Evolutionary conservation across 371 early-diverging fungal genomes (phyloP), one percentile per base, ranked within the genome.

Genomic region (Mucor ambiguus): DNA sequence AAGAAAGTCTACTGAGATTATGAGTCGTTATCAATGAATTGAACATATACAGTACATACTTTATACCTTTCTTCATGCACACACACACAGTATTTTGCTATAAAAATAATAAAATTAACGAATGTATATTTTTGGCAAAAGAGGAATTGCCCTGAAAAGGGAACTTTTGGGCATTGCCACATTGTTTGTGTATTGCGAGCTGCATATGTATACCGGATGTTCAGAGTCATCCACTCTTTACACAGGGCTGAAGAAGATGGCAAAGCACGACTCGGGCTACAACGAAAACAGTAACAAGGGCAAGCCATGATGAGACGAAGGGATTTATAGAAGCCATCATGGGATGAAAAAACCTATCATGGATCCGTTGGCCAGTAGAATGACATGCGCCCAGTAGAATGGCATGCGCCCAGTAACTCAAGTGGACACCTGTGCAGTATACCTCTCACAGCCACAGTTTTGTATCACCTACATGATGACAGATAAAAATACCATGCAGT

Each of bases 1-100:
- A 11, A 64, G 84, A 64, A 78, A 78, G 72, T 84, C 84, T 12
- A 84, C 80, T 14, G 84, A 84, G 60, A 84, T 84, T 43, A 75
- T 80, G 73, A 46, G 69, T 26, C 68, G 72, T 37, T 65, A 37
- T 30, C 20, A 48, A 11, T 72, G 61, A 68, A 35, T 35, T 2
- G 32, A 52, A 24, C 4, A 41, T 18, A 16, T 7, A 33, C 9
- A 33, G 1, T 33, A 33, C 9, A 33, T 33, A 33, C 35, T 8
- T 52, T 52, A 52, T 52, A 52, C 52, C 52, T 52, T 52, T 44
- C 9, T 49, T 52, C 49, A 1, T 41, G 14, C 28, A 28, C 41
- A 41, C 41, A 41, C 10, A 41, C 41, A 18, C 41, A 2, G 5
- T 18, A 18, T 0, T 41, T 41, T 41, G 18, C 28, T 52, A 26